Percentiles rank a stretch among this genome's conserved stretches.
Evolutionary conservation across 1,139 yeast species (phyloP).

Genomic region (Blastobotrys ciferrii): DNA sequence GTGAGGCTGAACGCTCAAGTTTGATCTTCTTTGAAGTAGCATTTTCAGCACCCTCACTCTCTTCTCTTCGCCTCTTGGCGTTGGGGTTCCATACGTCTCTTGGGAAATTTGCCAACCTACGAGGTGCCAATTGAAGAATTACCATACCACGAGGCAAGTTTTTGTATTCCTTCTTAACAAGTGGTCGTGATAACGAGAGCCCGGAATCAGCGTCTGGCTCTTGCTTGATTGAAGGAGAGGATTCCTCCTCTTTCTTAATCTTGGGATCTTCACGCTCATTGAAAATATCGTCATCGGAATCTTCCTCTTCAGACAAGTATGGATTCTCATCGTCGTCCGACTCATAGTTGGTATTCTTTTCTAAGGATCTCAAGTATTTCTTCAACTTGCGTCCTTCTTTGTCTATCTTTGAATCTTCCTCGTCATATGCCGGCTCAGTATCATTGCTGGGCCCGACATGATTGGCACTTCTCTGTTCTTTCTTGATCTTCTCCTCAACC

Average conservation of each 20-base stretch:
- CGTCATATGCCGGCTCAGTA: slow-evolving; percentile 60
- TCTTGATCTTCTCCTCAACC: slow-evolving; percentile 82
- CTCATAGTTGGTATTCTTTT: slow-evolving; percentile 85
- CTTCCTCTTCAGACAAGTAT: slow-evolving; percentile 61
- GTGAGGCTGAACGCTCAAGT: slow-evolving; percentile 31
- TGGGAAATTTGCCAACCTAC: slow-evolving; percentile 66
- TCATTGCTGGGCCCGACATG: slow-evolving; percentile 47
- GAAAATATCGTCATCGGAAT: slow-evolving; percentile 24
- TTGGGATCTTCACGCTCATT: slow-evolving; percentile 9
- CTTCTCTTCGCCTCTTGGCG: slow-evolving; percentile 46
- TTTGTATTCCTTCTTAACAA: slow-evolving; percentile 34
- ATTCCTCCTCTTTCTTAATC: slow-evolving; percentile 25
- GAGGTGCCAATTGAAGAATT: slow-evolving; percentile 61
- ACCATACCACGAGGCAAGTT: slow-evolving; percentile 62
- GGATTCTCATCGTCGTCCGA: slow-evolving; percentile 87
- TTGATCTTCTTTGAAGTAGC: slow-evolving; percentile 43
- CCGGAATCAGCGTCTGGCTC: slow-evolving; percentile 18
- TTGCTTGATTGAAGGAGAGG: slow-evolving; percentile 19
- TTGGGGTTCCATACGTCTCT: slow-evolving; percentile 82
- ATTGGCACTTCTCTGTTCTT: slow-evolving; percentile 84
- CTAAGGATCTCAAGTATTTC: slow-evolving; percentile 80
- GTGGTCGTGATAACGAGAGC: slow-evolving; percentile 9
- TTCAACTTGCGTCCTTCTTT: slow-evolving; percentile 87
- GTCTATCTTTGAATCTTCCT: slow-evolving; percentile 73
- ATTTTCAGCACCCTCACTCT: slow-evolving; percentile 25